Conservation (phyloP, 2,329 filamentous ascomycete genomes). For the Sordariomycetes sp. region DNA sequence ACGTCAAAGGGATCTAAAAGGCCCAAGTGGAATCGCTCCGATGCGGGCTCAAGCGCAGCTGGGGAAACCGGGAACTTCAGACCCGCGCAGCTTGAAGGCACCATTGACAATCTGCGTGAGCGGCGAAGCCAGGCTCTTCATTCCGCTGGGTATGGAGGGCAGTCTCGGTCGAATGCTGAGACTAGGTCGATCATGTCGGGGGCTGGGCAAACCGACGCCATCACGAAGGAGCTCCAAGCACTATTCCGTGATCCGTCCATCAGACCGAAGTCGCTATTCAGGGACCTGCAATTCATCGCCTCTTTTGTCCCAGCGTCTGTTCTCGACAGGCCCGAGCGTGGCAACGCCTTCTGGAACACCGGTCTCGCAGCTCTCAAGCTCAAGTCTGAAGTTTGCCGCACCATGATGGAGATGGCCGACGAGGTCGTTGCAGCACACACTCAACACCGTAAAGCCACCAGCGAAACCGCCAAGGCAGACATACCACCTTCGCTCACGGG, state of each 20-base stretch:
- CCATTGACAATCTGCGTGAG: slow-evolving; percentile 62
- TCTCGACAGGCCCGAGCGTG: slow-evolving; percentile 52
- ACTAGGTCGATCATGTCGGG: slow-evolving; percentile 38
- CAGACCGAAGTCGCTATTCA: slow-evolving; percentile 72
- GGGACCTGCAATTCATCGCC: slow-evolving; percentile 68
- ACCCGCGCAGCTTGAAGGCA: slow-evolving; percentile 49
- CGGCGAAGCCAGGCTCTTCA: slow-evolving; percentile 47
- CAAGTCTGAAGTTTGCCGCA: slow-evolving; percentile 79
- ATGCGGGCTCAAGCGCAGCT: slow-evolving; percentile 22
- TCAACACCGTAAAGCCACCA: slow-evolving; percentile 43
- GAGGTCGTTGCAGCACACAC: slow-evolving; percentile 53
- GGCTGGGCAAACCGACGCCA: slow-evolving; percentile 50
- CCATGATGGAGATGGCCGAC: slow-evolving; percentile 58
- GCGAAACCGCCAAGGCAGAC: slow-evolving; percentile 17
- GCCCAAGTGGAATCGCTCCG: slow-evolving; percentile 24
- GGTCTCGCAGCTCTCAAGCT: slow-evolving; percentile 79
- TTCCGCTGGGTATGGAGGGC: slow-evolving; percentile 9
- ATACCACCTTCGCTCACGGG: slow-evolving; percentile 25
- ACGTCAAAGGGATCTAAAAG: slow-evolving; percentile 22
- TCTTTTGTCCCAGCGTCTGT: slow-evolving; percentile 53
- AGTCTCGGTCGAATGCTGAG: slow-evolving; percentile 30
- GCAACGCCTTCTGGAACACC: slow-evolving; percentile 84
- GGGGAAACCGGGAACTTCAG: slow-evolving; percentile 24
- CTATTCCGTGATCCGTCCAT: slow-evolving; percentile 60
- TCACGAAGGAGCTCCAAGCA: slow-evolving; percentile 56